Evolutionary conservation across 768 basidiomycete species (phyloP).

Genomic region (Rhodocollybia butyracea): DNA sequence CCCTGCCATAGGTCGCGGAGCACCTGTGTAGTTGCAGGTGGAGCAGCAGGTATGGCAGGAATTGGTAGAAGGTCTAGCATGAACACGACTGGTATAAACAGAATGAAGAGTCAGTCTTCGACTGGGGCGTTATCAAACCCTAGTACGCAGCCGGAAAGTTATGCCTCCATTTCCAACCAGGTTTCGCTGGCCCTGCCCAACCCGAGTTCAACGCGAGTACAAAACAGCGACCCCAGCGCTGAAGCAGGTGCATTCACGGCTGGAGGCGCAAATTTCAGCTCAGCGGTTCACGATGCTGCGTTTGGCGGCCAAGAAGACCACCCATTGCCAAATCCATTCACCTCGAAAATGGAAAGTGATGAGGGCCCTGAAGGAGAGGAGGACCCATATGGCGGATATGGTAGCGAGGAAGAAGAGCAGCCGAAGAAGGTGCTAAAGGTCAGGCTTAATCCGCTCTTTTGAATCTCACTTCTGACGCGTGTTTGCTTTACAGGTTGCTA

Average conservation of each 20-base stretch:
- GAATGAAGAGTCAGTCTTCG: slow-evolving; percentile 4
- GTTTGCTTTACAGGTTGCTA: slow-evolving; percentile 1
- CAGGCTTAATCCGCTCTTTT: not conserved
- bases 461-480: not conserved
- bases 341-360: not conserved
- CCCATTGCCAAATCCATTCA: slow-evolving; percentile 1
- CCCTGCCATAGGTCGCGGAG: not conserved
- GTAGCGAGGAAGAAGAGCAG: slow-evolving; percentile 5
- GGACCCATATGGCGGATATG: slow-evolving; percentile 7
- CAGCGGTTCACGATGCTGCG: not conserved
- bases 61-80: slow-evolving; percentile 7
- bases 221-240: not conserved
- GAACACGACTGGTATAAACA: not conserved
- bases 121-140: not conserved
- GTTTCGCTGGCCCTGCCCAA: not conserved
- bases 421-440: slow-evolving; percentile 1
- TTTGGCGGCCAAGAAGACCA: not conserved
- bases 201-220: not conserved
- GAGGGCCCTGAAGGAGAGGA: not conserved
- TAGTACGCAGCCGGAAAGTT: too few species aligned
- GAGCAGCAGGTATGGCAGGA: slow-evolving; percentile 8
- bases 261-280: not conserved
- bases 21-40: not conserved
- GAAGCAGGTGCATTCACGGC: not conserved
- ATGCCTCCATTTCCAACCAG: too few species aligned